phyloP scores from a whole-genome alignment of 116 monocot genomes.

The Thalassia testudinum region DNA sequence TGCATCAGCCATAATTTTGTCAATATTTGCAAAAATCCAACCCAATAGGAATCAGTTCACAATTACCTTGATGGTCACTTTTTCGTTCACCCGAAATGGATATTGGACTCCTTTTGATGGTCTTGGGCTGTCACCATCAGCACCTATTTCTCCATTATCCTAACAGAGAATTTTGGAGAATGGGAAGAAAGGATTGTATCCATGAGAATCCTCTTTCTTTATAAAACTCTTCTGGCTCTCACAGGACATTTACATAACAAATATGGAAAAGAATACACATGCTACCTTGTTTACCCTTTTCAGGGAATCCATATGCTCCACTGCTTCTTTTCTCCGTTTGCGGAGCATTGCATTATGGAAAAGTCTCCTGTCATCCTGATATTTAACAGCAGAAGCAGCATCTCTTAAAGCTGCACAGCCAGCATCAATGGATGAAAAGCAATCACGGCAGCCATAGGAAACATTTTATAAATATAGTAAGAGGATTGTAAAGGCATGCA shows the following conservation, averaged over 20 bases:
- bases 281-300: constrained; percentile 33
- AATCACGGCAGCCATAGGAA: too few relatives aligned
- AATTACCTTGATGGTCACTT: constrained; percentile 73
- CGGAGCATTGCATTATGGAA: constrained; percentile 59
- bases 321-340: constrained; percentile 74
- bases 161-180: constrained; percentile 7
- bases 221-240: too few relatives aligned
- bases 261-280: neutral
- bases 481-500: too few relatives aligned
- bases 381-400: constrained; percentile 62
- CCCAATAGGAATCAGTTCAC: neutral
- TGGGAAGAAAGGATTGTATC: neutral
- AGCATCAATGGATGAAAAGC: too few relatives aligned
- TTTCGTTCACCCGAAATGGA: constrained; percentile 72
- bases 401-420: constrained; percentile 53
- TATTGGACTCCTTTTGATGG: constrained; percentile 62
- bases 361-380: constrained; percentile 66
- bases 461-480: too few relatives aligned
- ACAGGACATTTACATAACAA: too few relatives aligned
- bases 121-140: constrained; percentile 36
- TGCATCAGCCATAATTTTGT: constrained; percentile 13
- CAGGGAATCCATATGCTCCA: constrained; percentile 23
- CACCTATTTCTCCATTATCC: constrained; percentile 58
- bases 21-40: neutral
- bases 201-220: too few relatives aligned